phyloP scores from a whole-genome alignment of 164 flowering plant genomes.

The Litsea cubeba region DNA sequence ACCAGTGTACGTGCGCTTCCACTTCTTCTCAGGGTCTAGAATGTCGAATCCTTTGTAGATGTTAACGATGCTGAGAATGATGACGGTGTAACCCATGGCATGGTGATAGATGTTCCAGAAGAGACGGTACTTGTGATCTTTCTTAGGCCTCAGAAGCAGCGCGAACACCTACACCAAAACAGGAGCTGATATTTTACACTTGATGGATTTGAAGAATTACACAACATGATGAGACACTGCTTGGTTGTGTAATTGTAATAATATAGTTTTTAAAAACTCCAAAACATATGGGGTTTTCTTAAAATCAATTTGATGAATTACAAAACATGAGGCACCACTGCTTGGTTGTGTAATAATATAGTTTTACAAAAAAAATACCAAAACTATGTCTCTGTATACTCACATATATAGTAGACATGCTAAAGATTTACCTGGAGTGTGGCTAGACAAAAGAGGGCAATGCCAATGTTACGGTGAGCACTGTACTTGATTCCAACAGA shows the following conservation, averaged over 20 bases:
- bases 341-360: too few relatives aligned
- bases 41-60: conserved; percentile 57
- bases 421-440: conserved; percentile 27
- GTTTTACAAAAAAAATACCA: too few relatives aligned
- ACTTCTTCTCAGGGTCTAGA: conserved; percentile 43
- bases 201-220: too few relatives aligned
- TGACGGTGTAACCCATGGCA: conserved; percentile 44
- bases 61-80: conserved; percentile 52
- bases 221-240: too few relatives aligned
- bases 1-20: conserved; percentile 52
- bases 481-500: conserved; percentile 17
- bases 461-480: conserved; percentile 32
- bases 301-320: too few relatives aligned
- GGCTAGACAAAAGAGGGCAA: conserved; percentile 24
- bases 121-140: conserved; percentile 68
- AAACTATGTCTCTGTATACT: neutral
- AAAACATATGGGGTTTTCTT: too few relatives aligned
- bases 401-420: neutral
- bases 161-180: conserved; percentile 55
- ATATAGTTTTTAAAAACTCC: too few relatives aligned
- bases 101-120: conserved; percentile 86
- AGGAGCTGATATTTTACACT: neutral
- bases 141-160: conserved; percentile 72
- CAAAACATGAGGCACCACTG: too few relatives aligned
- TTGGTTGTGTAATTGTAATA: too few relatives aligned